Percentiles rank a stretch among this genome's conserved stretches.
phyloP scores from a whole-genome alignment of 768 basidiomycete species.

The Rhizopogon salebrosus region DNA sequence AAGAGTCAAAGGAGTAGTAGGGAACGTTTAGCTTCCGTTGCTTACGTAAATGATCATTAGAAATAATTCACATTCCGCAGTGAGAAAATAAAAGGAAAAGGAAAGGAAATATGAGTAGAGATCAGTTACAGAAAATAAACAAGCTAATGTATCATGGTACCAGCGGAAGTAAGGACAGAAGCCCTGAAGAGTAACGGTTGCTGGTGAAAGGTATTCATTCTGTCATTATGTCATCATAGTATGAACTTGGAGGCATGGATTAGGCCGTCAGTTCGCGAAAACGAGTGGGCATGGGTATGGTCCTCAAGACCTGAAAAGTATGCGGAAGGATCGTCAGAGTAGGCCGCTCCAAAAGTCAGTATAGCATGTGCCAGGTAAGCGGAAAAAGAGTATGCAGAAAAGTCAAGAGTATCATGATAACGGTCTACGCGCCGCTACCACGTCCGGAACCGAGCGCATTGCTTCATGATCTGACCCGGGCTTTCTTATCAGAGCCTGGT shows the following conservation, averaged over 20 bases:
- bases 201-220: constrained; percentile 4
- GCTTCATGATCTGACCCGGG: constrained; percentile 25
- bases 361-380: background rate
- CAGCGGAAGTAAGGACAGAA: constrained; percentile 1
- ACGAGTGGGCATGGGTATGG: constrained; percentile 11
- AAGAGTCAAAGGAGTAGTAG: background rate
- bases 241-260: constrained; percentile 15
- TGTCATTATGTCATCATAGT: constrained; percentile 24
- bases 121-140: background rate
- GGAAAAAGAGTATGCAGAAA: background rate
- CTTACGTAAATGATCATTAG: constrained; percentile 2
- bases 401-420: constrained; percentile 11
- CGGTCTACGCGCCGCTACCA: constrained; percentile 4
- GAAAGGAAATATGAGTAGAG: background rate
- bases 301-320: constrained; percentile 17
- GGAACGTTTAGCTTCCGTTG: too few species aligned
- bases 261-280: constrained; percentile 3
- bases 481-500: constrained; percentile 13
- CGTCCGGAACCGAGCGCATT: constrained; percentile 16
- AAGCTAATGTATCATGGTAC: constrained; percentile 2
- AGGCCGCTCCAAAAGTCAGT: constrained; percentile 7
- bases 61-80: constrained; percentile 6
- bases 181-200: background rate
- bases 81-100: background rate
- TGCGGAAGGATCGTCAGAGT: constrained; percentile 6